These are phyloP conservation scores for Triangularia verruculosa DNA, from an alignment of 2,329 filamentous ascomycete genomes.

Conservation along the genomic window DNA sequence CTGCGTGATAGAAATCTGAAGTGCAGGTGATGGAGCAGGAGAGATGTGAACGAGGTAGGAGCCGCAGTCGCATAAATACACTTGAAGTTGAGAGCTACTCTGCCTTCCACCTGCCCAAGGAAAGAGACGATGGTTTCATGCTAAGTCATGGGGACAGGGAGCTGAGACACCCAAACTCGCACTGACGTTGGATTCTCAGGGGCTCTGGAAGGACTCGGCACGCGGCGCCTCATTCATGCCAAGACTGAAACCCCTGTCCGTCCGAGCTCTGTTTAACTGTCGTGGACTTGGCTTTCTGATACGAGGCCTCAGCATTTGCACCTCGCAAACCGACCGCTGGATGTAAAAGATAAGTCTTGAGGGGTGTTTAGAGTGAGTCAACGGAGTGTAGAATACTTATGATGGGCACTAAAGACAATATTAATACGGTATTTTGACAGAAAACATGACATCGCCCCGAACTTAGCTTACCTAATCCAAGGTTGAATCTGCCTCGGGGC, in stretches of 20 bases:
- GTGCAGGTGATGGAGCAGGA: neutral
- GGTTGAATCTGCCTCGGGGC: neutral
- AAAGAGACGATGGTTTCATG: conserved; percentile 7
- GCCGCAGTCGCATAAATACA: neutral
- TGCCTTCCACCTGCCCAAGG: neutral
- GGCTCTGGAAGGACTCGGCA: conserved; percentile 1
- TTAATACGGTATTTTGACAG: no score
- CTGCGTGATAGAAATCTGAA: neutral
- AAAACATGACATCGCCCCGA: no score
- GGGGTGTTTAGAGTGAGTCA: neutral
- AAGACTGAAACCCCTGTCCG: neutral
- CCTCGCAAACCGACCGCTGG: neutral
- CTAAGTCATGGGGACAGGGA: conserved; percentile 8
- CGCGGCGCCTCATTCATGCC: neutral
- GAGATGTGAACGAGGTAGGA: neutral
- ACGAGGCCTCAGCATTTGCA: neutral
- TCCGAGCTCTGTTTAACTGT: neutral
- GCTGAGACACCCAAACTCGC: conserved; percentile 1
- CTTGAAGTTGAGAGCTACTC: neutral
- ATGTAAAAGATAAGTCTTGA: neutral
- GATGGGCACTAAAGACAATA: no score
- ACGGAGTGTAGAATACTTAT: neutral
- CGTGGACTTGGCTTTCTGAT: neutral
- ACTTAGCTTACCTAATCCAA: neutral
- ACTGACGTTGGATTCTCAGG: conserved; percentile 10